Conservation (phyloP, 495 filamentous ascomycete species). For the Cetradonia linearis region DNA sequence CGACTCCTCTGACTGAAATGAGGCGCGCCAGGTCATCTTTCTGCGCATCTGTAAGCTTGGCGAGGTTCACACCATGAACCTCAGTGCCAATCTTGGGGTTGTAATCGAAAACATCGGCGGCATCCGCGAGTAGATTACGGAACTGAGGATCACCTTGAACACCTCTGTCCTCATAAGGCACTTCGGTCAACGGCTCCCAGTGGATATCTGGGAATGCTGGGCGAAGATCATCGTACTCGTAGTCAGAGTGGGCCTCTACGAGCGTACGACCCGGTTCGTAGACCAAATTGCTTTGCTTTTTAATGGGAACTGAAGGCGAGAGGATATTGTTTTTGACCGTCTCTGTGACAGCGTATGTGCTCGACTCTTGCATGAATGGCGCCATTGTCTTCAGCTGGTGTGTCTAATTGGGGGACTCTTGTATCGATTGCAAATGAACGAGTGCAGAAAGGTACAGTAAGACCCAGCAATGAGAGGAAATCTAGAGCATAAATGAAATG, state of each 20-base stretch:
- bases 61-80: conserved; percentile 57
- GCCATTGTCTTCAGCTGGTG: neutral
- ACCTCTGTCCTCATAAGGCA: conserved; percentile 46
- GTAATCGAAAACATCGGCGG: conserved; percentile 48
- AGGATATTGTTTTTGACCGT: neutral
- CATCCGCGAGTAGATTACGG: conserved; percentile 38
- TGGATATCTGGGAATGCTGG: conserved; percentile 47
- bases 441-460: neutral
- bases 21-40: conserved; percentile 67
- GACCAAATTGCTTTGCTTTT: neutral
- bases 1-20: conserved; percentile 60
- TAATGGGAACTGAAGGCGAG: neutral
- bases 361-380: neutral
- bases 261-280: conserved; percentile 42
- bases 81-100: conserved; percentile 66
- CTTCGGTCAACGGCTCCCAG: conserved; percentile 43
- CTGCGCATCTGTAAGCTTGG: conserved; percentile 54
- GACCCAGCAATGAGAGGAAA: neutral
- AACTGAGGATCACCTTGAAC: conserved; percentile 46
- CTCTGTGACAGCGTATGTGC: neutral
- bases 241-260: conserved; percentile 38
- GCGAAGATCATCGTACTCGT: conserved; percentile 46
- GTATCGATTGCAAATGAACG: neutral
- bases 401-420: neutral
- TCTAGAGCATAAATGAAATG: neutral